Evolutionary conservation across 108 stramenopile genomes (phyloP).

Genomic region (Stephanodiscus triporus): DNA sequence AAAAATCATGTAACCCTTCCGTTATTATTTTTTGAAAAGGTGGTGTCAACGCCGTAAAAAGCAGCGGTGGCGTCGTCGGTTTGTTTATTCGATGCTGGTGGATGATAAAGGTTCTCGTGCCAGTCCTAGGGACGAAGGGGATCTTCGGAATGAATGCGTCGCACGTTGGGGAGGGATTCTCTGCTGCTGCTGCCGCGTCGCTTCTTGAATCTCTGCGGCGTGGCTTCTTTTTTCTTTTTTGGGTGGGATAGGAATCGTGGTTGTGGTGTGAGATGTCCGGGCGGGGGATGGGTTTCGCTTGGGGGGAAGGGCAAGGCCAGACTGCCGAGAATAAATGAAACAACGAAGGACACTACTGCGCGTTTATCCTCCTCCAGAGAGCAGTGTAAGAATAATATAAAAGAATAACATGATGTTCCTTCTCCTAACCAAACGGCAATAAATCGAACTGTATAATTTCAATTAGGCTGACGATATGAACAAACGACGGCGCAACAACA

Average conservation of each 20-base stretch:
- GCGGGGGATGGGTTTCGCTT: no score
- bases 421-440: no score
- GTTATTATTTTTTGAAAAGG: background rate
- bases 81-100: background rate
- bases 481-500: slow-evolving; percentile 1
- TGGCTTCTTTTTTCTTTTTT: no score
- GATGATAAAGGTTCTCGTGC: background rate
- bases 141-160: background rate
- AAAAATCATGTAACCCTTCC: slow-evolving; percentile 19
- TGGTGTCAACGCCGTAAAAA: background rate
- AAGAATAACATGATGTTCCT: no score
- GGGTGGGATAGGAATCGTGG: no score
- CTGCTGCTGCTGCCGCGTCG: background rate
- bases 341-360: no score
- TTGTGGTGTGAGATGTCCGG: no score
- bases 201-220: background rate
- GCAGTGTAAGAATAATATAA: no score
- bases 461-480: no score
- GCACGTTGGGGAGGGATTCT: background rate
- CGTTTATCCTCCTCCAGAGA: no score
- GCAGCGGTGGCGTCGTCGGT: background rate
- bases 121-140: background rate
- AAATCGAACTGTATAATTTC: background rate
- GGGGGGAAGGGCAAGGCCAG: no score
- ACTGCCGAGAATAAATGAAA: no score